A percentile compares a stretch with the other conserved stretches of the same genome.
These are phyloP conservation scores for Colletotrichum spinosum DNA, from an alignment of 2,329 filamentous ascomycete genomes.

Conservation along the genomic window DNA sequence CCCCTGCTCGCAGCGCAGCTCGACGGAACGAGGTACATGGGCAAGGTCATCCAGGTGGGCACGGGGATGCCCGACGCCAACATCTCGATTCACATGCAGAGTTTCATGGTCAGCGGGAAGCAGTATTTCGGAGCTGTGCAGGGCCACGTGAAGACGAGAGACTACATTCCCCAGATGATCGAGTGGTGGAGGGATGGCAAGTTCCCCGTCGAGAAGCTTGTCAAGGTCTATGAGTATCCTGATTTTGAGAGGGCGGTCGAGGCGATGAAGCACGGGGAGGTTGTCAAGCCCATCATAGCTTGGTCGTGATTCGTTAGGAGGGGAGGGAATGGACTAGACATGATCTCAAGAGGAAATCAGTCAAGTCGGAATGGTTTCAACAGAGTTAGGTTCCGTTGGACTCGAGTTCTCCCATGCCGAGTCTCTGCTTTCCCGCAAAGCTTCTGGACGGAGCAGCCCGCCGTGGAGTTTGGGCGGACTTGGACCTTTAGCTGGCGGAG, in stretches of 20 bases:
- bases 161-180: conserved; percentile 48
- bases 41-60: conserved; percentile 63
- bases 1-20: conserved; percentile 54
- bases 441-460: too few species aligned
- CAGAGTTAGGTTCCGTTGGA: too few species aligned
- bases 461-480: too few species aligned
- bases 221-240: conserved; percentile 47
- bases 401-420: too few species aligned
- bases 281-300: conserved; percentile 33
- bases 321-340: too few species aligned
- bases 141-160: conserved; percentile 51
- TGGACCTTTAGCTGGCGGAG: too few species aligned
- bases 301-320: conserved; percentile 19
- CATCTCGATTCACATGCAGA: conserved; percentile 55
- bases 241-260: conserved; percentile 47
- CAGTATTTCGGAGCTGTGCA: conserved; percentile 56
- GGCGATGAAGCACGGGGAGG: conserved; percentile 42
- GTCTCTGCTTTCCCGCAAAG: too few species aligned
- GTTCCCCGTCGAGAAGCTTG: conserved; percentile 48
- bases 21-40: conserved; percentile 55
- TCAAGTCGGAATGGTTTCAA: too few species aligned
- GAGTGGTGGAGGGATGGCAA: conserved; percentile 46
- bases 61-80: conserved; percentile 55
- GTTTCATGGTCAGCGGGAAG: conserved; percentile 60
- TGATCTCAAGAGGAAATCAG: too few species aligned